Base-by-base conservation (phyloP, 352 stramenopile genomes). In the Phytopythium helicoides region DNA sequence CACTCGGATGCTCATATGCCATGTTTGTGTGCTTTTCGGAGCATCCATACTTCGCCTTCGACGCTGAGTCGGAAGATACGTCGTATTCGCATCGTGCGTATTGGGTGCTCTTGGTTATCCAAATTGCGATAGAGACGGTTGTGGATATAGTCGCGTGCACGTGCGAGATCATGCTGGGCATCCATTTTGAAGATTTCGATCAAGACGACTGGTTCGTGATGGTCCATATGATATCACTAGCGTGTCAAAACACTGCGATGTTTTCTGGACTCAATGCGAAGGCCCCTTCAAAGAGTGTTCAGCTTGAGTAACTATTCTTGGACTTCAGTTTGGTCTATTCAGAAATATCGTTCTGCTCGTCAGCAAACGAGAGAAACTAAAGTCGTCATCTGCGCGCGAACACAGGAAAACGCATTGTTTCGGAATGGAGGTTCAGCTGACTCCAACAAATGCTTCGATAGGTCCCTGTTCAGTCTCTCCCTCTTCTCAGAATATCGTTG, bases 1-100 rank as follows among this genome's bases (percentile, higher is more conserved):
- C 64, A 10, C 62, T 78, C 31, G 55, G 64, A n/a, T 78, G 64
- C 51, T 71, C 61, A 2, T 66, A 60, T 52, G 56, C 58, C 18
- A 68, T 78, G 19, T n/a, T 65, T 2, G 52, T 72, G 19, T 46
- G 68, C 19, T 66, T 62, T n/a, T 58, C 54, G 25, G 41, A 68
- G 21, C 54, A 71, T n/a, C 57, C 64, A 7, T 53, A 66, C 22
- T 77, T 53, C 41, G 41, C 47, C n/a, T 47, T 59, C 9, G 22
- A 36, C 23, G 41, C 19, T 19, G 44, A 22, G 14, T 34, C 41
- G 12, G 14, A 52, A 54, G 3, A 58, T 14, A 34, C 58, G 21
- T 6, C 21, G 14, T 11, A 14, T 31, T 58, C 16, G 40, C 56
- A n/a, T 38, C 56, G 4, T 33, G 26, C n/a, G 26, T 62, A 19